Percentiles rank a stretch among this genome's conserved stretches.
Conservation (phyloP, 805 yeast species). For the Cyberlindnera xishuangbannaensis region DNA sequence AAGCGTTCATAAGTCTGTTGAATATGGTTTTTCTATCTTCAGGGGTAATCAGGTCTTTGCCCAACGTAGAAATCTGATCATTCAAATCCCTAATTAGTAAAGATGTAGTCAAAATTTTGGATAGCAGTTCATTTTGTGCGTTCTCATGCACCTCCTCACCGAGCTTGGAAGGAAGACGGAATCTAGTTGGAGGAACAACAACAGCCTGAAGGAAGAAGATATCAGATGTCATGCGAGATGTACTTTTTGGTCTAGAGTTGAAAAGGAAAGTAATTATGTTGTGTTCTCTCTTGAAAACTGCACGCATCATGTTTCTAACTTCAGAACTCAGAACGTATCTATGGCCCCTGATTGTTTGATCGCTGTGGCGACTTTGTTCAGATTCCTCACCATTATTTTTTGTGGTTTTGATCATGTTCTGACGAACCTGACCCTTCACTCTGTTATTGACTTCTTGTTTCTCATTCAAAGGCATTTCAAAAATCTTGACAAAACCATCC, state of each 20-base stretch:
- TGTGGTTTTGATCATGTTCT: slow-evolving; percentile 50
- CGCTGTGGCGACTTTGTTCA: too few species aligned
- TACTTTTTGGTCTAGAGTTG: slow-evolving; percentile 67
- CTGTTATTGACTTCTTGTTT: slow-evolving; percentile 79
- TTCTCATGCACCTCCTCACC: slow-evolving; percentile 97
- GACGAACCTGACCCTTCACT: slow-evolving; percentile 71
- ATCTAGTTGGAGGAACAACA: slow-evolving; percentile 94
- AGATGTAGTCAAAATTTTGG: slow-evolving; percentile 75
- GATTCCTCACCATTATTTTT: slow-evolving; percentile 26
- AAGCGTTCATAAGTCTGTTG: slow-evolving; percentile 90
- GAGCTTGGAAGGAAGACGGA: slow-evolving; percentile 91
- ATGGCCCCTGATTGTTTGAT: slow-evolving; percentile 1
- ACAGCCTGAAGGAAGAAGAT: slow-evolving; percentile 85
- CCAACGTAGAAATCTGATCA: slow-evolving; percentile 64
- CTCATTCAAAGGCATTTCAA: slow-evolving; percentile 79
- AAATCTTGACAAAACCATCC: slow-evolving; percentile 90
- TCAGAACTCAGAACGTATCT: slow-evolving; percentile 60
- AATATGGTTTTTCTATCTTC: slow-evolving; percentile 75
- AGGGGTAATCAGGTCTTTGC: slow-evolving; percentile 52
- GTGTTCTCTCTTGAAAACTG: slow-evolving; percentile 73
- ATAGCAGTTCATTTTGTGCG: slow-evolving; percentile 81
- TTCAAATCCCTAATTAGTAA: slow-evolving; percentile 82
- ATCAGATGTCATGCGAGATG: slow-evolving; percentile 54
- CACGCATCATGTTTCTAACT: slow-evolving; percentile 68
- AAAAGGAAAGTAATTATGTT: slow-evolving; percentile 63